A percentile compares a stretch with the other conserved stretches of the same genome.
These are phyloP conservation scores for Trypethelium eluteriae DNA, from an alignment of 495 filamentous ascomycete genomes.

Conservation along the genomic window DNA sequence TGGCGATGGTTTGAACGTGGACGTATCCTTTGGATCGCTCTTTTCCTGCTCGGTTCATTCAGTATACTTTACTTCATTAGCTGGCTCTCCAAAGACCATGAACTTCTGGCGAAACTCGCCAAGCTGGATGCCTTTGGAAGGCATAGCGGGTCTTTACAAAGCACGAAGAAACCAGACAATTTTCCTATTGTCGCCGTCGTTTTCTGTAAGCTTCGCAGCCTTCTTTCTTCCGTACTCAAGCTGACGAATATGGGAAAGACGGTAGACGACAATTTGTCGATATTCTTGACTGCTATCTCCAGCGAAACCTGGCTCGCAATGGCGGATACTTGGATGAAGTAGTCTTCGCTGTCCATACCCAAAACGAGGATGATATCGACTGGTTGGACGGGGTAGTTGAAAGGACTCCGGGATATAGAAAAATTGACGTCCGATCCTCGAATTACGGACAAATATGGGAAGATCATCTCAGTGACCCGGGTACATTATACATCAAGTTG, in stretches of 20 bases:
- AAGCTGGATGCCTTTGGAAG: background rate
- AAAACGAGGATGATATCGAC: conserved; percentile 39
- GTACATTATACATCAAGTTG: conserved; percentile 46
- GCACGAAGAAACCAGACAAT: background rate
- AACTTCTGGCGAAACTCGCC: background rate
- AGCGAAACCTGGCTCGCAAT: conserved; percentile 44
- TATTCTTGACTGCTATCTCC: conserved; percentile 9
- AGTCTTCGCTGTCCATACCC: conserved; percentile 45
- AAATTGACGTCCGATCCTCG: background rate
- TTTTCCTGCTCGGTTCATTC: background rate
- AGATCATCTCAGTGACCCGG: conserved; percentile 25
- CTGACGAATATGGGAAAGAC: background rate
- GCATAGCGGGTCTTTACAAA: background rate
- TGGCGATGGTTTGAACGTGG: background rate
- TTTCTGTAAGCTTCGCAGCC: background rate
- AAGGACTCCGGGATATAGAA: background rate
- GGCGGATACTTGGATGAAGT: conserved; percentile 49
- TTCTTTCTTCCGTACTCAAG: background rate
- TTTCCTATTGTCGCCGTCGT: background rate
- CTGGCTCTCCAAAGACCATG: background rate
- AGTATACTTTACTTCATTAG: background rate
- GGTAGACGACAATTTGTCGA: conserved; percentile 3
- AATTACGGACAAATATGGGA: conserved; percentile 26
- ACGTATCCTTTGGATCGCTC: background rate
- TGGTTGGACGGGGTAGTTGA: conserved; percentile 38